Evolutionary conservation across 768 basidiomycete species (phyloP), one percentile per base, ranked within the genome.

Genomic region (Lactifluus pinguis): DNA sequence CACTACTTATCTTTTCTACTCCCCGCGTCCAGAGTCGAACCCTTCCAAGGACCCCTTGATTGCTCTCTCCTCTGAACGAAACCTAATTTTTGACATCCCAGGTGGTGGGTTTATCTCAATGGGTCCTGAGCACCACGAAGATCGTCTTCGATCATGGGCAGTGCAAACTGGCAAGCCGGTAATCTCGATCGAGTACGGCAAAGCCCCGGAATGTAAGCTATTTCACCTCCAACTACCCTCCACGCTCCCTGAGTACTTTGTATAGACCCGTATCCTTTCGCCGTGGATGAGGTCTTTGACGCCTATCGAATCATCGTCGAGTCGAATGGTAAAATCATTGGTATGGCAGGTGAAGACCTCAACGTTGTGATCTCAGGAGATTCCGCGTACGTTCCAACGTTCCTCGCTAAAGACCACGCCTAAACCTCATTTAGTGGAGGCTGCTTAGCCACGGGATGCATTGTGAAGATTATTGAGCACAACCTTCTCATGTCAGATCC

Each of bases 41-140:
- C 2, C 30, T 34, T 39, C 48, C 17, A 44, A 53, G 10, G 76
- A 78, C 30, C 76, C 79, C 48, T 76, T 83, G 14, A 88, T 83
- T 10, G 55, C 54, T 14, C 57, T 66, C 45, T 60, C 63, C 34
- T 54, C 57, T 14, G 64, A 66, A 55, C 54, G 36, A 34, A 92
- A 98, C 67, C 76, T 98, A 25, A 86, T 98, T 42, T 76, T 98
- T 30, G 97, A 98, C 69, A 85, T 91, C 59, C 95, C 97, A 14
- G 97, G 97, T 5, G 97, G 97, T 6, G 97, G 97, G 0, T 99
- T 98, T 72, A 86, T 98, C 53, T 89, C 92, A 25, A 97, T 98
- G 94, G 83, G 81, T 6, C 97, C 97, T 2, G 88, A 92, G 68
- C 94, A 98, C 72, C 97, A 99, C 66, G 95, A 97, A 73, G 95